Evolutionary conservation across 345 rosid species (phyloP), one percentile per base, ranked within the genome.

Genomic region (Acer yangbiense): DNA sequence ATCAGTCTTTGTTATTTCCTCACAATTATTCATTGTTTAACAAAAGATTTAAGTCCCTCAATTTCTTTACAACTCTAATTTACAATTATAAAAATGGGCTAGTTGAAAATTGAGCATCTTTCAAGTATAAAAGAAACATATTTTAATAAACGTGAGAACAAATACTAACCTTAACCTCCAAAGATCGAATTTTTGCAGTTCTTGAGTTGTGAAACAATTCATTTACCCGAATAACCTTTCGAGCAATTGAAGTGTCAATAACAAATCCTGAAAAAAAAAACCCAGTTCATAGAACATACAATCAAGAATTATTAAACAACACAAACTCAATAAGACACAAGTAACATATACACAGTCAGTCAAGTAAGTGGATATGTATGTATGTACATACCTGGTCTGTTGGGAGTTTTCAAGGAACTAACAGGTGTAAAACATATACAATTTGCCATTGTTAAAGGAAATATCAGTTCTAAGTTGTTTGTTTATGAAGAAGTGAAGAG

Each of bases 131-230:
- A 73, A 32, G 27, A 29, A 29, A n/a, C 74, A 46, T 27, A 21
- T 48, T 27, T 39, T 50, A n/a, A 64, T 29, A 74, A 3, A 29
- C 71, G 16, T 27, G 73, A 71, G 18, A 58, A 69, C 54, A 82
- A 62, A n/a, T 65, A 63, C 86, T 80, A 65, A 96, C 97, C 94
- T 90, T 89, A 44, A 83, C 84, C 75, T 88, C 88, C 61, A 90
- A 86, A 64, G 89, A 86, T 78, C 78, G 88, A 83, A 84, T 76
- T 83, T 84, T 91, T 64, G 81, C 81, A 78, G 64, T 60, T 76
- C 60, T 81, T 32, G 89, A 73, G 81, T 46, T 86, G 70, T 79
- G 81, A 82, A 90, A 82, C 75, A 80, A 81, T 79, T 82, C 79
- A 72, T 74, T 86, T 29, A 79, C 82, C 72, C 82, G 73, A 76